Percentiles rank a stretch among this genome's conserved stretches.
These are phyloP conservation scores for Pogostemon cablin DNA, from an alignment of 257 asterid species.

Conservation along the genomic window DNA sequence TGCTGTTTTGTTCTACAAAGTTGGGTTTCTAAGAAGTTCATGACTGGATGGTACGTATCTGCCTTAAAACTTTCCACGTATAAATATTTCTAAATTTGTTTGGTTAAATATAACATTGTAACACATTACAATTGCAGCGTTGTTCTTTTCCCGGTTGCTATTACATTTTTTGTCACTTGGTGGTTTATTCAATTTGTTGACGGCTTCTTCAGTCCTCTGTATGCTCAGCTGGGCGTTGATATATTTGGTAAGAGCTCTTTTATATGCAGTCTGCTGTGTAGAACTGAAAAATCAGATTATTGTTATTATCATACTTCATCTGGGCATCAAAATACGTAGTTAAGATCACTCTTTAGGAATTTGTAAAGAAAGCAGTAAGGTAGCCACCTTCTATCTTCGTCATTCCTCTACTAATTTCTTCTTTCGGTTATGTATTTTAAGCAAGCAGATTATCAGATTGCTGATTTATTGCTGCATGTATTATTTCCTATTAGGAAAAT, in stretches of 20 bases:
- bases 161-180: slow-evolving; percentile 91
- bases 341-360: neutral
- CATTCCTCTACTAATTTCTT: neutral
- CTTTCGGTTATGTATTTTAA: slow-evolving; percentile 16
- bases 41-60: slow-evolving; percentile 90
- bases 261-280: neutral
- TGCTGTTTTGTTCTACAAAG: slow-evolving; percentile 90
- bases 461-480: slow-evolving; percentile 8
- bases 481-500: neutral
- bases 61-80: slow-evolving; percentile 17
- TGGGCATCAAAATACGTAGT: neutral
- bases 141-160: slow-evolving; percentile 89
- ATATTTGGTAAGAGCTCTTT: slow-evolving; percentile 64
- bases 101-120: slow-evolving; percentile 25
- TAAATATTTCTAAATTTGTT: slow-evolving; percentile 7
- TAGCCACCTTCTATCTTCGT: too few species aligned
- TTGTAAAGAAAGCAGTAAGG: neutral
- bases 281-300: neutral
- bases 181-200: slow-evolving; percentile 95
- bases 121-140: slow-evolving; percentile 61
- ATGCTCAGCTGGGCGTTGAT: slow-evolving; percentile 77
- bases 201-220: slow-evolving; percentile 96
- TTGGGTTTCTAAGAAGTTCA: slow-evolving; percentile 92
- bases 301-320: neutral
- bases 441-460: slow-evolving; percentile 16